Percentiles rank a stretch among this genome's conserved stretches.
phyloP scores from a whole-genome alignment of 768 basidiomycete species.

The Galerina marginata region DNA sequence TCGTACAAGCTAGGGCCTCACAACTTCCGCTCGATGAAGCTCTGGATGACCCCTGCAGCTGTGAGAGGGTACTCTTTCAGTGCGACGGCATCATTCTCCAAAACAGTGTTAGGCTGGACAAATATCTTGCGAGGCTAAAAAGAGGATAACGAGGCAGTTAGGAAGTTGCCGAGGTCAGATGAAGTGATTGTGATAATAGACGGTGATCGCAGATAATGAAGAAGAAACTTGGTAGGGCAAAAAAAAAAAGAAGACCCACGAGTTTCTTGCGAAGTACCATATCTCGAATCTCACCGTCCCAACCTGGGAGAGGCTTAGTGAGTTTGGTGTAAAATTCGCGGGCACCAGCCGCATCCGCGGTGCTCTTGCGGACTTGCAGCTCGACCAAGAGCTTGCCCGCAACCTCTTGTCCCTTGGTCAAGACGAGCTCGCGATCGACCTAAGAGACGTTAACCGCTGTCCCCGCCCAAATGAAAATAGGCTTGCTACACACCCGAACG shows the following conservation, averaged over 20 bases:
- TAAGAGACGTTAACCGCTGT: constrained; percentile 28
- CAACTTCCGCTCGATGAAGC: constrained; percentile 75
- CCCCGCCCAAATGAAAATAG: background rate
- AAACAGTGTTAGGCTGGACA: constrained; percentile 80
- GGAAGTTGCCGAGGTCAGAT: constrained; percentile 5
- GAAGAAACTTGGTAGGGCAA: background rate
- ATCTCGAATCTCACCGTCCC: constrained; percentile 79
- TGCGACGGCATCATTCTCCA: constrained; percentile 69
- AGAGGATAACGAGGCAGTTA: constrained; percentile 1
- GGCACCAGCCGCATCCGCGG: constrained; percentile 83
- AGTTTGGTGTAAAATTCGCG: constrained; percentile 79
- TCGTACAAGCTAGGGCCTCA: constrained; percentile 31
- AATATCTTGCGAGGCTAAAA: constrained; percentile 82
- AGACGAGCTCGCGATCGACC: constrained; percentile 75
- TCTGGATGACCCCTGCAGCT: constrained; percentile 75
- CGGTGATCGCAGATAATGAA: background rate
- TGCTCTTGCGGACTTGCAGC: constrained; percentile 85
- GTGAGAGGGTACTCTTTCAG: constrained; percentile 83
- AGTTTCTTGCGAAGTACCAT: constrained; percentile 80
- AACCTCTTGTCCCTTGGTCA: constrained; percentile 66
- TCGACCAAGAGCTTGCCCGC: constrained; percentile 79
- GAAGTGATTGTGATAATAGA: no score
- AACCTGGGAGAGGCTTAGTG: constrained; percentile 72
- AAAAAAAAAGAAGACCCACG: constrained; percentile 44
- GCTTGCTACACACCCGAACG: constrained; percentile 57